Evolutionary conservation across 495 filamentous ascomycete genomes (phyloP).

Genomic region (Amphirosellinia nigrospora): DNA sequence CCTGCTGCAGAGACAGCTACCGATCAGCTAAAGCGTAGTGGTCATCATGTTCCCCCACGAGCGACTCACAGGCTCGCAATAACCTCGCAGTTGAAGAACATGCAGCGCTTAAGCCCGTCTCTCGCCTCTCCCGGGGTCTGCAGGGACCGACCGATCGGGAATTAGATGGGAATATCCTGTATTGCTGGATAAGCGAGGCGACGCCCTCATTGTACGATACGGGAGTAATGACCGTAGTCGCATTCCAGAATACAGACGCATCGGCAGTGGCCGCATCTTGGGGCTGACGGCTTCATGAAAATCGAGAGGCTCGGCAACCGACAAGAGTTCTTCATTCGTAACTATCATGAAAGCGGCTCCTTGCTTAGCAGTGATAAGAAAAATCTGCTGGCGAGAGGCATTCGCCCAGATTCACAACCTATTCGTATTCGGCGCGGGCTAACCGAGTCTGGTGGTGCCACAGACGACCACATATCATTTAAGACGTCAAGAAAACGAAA

Average conservation of each 20-base stretch:
- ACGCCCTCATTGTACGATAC: slow-evolving; percentile 51
- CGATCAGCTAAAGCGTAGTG: slow-evolving; percentile 28
- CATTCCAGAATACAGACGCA: slow-evolving; percentile 50
- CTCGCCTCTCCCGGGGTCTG: slow-evolving; percentile 37
- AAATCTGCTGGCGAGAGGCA: slow-evolving; percentile 36
- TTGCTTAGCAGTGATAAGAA: slow-evolving; percentile 49
- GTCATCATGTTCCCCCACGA: background rate
- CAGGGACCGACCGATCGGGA: slow-evolving; percentile 34
- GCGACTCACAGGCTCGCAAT: slow-evolving; percentile 14
- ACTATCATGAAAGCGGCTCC: slow-evolving; percentile 34
- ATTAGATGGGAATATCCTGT: slow-evolving; percentile 26
- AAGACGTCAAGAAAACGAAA: slow-evolving; percentile 48
- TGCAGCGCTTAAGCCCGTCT: slow-evolving; percentile 33
- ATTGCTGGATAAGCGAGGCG: slow-evolving; percentile 49
- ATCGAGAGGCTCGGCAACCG: slow-evolving; percentile 43
- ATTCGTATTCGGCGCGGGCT: slow-evolving; percentile 35
- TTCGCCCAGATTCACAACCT: slow-evolving; percentile 34
- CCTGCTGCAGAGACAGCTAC: slow-evolving; percentile 23
- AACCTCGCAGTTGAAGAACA: slow-evolving; percentile 28
- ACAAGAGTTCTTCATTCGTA: slow-evolving; percentile 45
- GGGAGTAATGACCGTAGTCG: slow-evolving; percentile 48
- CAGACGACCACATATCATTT: slow-evolving; percentile 49
- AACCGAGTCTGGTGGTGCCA: slow-evolving; percentile 24
- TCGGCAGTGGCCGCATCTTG: slow-evolving; percentile 47
- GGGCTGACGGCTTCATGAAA: slow-evolving; percentile 45